A percentile compares a stretch with the other conserved stretches of the same genome.
Evolutionary conservation across 2,329 filamentous ascomycete genomes (phyloP).

Genomic region (Sporothrix luriei): DNA sequence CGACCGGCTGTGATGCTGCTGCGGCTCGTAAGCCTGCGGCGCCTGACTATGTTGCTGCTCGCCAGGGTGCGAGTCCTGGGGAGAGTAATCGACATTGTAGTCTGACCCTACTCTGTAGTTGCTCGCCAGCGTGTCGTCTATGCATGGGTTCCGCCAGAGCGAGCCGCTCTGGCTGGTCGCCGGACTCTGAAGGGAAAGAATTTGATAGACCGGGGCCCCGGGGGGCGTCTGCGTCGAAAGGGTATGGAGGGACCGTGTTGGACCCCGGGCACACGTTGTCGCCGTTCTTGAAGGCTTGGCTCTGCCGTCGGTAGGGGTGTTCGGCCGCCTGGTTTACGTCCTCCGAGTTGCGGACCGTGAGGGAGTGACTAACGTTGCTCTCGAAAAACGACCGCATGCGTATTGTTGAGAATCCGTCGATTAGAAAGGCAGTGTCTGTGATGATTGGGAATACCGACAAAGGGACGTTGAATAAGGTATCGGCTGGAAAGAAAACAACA

Average conservation of each 20-base stretch:
- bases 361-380: not conserved
- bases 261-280: slow-evolving; percentile 16
- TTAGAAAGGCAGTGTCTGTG: not conserved
- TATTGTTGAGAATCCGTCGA: not conserved
- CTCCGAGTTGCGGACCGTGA: not conserved
- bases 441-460: not conserved
- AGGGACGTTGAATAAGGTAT: not conserved
- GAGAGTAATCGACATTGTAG: slow-evolving; percentile 75
- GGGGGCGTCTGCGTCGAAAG: slow-evolving; percentile 52
- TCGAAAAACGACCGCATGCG: slow-evolving; percentile 21
- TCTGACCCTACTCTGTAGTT: slow-evolving; percentile 70
- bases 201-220: slow-evolving; percentile 58
- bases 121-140: slow-evolving; percentile 71
- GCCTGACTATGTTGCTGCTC: slow-evolving; percentile 61
- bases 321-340: slow-evolving; percentile 9
- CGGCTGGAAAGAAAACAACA: not conserved
- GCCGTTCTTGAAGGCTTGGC: slow-evolving; percentile 1
- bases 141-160: slow-evolving; percentile 77
- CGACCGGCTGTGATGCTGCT: slow-evolving; percentile 31
- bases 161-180: slow-evolving; percentile 72
- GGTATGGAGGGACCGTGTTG: slow-evolving; percentile 27
- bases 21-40: slow-evolving; percentile 63
- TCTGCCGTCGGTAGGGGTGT: not conserved
- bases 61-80: slow-evolving; percentile 66
- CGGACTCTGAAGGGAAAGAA: slow-evolving; percentile 64